phyloP scores from a whole-genome alignment of 164 flowering plant species.

The Dillenia suffruticosa region DNA sequence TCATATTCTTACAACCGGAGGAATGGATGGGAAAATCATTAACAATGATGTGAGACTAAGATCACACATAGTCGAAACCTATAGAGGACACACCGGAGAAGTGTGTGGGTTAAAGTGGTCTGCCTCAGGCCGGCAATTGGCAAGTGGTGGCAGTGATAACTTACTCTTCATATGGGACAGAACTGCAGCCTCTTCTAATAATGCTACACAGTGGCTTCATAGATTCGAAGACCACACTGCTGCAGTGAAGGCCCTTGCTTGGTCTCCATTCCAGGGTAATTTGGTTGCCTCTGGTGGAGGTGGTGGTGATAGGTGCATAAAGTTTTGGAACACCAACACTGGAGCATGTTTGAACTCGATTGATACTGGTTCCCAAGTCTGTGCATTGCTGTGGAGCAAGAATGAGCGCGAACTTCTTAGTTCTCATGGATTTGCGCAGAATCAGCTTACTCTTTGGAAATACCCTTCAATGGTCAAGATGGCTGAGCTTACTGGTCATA shows the following conservation, averaged over 20 bases:
- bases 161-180: constrained; percentile 23
- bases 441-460: constrained; percentile 24
- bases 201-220: constrained; percentile 20
- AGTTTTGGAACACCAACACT: constrained; percentile 34
- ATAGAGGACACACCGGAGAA: constrained; percentile 21
- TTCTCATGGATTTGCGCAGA: constrained; percentile 21
- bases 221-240: constrained; percentile 23
- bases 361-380: constrained; percentile 28
- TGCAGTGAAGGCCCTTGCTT: constrained; percentile 30
- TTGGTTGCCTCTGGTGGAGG: constrained; percentile 32
- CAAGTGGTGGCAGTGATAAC: constrained; percentile 33
- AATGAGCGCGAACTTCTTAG: constrained; percentile 20
- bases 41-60: constrained; percentile 26
- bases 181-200: constrained; percentile 14
- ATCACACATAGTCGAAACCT: constrained; percentile 18
- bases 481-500: constrained; percentile 15
- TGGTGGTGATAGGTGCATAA: constrained; percentile 22
- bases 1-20: constrained; percentile 22
- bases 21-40: constrained; percentile 18
- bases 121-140: constrained; percentile 22
- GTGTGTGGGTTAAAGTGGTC: constrained; percentile 30
- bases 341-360: constrained; percentile 27
- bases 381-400: constrained; percentile 22
- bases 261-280: constrained; percentile 31
- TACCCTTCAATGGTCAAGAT: constrained; percentile 25